These are phyloP conservation scores for Clonostachys sp. DNA, from an alignment of 2,329 filamentous ascomycete genomes.

Conservation along the genomic window DNA sequence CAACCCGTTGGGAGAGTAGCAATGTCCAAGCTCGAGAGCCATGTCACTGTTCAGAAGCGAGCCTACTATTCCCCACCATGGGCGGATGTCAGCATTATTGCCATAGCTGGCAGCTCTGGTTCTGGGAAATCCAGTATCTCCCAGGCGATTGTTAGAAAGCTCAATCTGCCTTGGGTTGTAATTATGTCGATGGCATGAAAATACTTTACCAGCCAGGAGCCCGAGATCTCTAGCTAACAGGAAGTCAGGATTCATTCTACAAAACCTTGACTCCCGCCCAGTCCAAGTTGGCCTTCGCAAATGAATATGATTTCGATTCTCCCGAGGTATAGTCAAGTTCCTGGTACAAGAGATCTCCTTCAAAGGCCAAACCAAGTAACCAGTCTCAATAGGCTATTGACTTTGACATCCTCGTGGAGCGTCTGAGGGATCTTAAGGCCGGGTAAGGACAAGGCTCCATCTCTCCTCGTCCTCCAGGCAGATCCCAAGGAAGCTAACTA, in stretches of 20 bases:
- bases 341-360: neutral
- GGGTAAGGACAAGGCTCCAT: conserved; percentile 57
- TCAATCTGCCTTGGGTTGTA: conserved; percentile 96
- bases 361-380: neutral
- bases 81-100: conserved; percentile 95
- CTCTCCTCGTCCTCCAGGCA: conserved; percentile 3
- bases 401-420: conserved; percentile 82
- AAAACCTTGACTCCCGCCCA: conserved; percentile 79
- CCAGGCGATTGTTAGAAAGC: conserved; percentile 80
- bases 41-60: conserved; percentile 47
- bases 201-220: neutral
- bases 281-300: conserved; percentile 75
- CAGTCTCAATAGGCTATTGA: conserved; percentile 64
- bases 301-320: conserved; percentile 95
- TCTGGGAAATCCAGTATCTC: conserved; percentile 93
- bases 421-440: conserved; percentile 78
- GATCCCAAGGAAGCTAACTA: neutral
- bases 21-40: conserved; percentile 27
- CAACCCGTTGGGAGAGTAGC: neutral
- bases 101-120: conserved; percentile 90
- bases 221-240: conserved; percentile 10
- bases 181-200: conserved; percentile 85
- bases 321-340: conserved; percentile 53
- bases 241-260: conserved; percentile 85
- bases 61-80: conserved; percentile 90